Base-by-base conservation (phyloP, 2,329 filamentous ascomycete genomes). In the Metarhizium brunneum region DNA sequence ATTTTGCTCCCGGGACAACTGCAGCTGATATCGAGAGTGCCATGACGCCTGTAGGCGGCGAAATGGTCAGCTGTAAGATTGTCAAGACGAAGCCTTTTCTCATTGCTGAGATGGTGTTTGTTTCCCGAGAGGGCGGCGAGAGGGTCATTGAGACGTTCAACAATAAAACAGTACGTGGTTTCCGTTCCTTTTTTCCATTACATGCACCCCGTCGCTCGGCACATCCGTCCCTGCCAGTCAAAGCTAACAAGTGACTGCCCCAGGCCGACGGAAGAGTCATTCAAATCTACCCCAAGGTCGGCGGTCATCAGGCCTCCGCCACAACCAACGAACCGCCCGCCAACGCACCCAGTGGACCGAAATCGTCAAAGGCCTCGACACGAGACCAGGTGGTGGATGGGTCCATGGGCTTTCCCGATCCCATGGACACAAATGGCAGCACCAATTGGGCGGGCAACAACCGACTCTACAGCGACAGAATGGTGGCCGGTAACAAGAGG, bases 11-110 rank as follows among this genome's bases (percentile, higher is more conserved):
- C 2, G 89, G 89, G 42, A 94, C 89, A 0, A 91, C 89, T 6
- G 86, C 86, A 2, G 87, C 86, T 35, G 89, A 94, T 65, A 90
- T 94, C 57, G 87, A 91, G 74, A 88, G 85, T 63, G 89, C 89
- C 56, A 85, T 94, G 83, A 81, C 79, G n/a, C 83, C 84, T 0
- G 74, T 88, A n/a, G 87, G 86, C 43, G 87, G 86, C 35, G 76
- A 85, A 58, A 79, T 90, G 64, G 66, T 80, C 29, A 82, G 80
- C 64, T 92, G 88, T 72, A 80, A 77, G 40, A 73, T 94, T 43
- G 71, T 90, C 56, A 84, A 86, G 66, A 78, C 84, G 4, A 73
- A 74, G 32, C 89, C 90, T 0, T 85, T 86, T 4, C 83, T 94
- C 53, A 85, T 91, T 65, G 87, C 86, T 25, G 89, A 94, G 71